Evolutionary conservation across 163 green algal species (phyloP), one percentile per base, ranked within the genome.

Genomic region (Volvox carteri): DNA sequence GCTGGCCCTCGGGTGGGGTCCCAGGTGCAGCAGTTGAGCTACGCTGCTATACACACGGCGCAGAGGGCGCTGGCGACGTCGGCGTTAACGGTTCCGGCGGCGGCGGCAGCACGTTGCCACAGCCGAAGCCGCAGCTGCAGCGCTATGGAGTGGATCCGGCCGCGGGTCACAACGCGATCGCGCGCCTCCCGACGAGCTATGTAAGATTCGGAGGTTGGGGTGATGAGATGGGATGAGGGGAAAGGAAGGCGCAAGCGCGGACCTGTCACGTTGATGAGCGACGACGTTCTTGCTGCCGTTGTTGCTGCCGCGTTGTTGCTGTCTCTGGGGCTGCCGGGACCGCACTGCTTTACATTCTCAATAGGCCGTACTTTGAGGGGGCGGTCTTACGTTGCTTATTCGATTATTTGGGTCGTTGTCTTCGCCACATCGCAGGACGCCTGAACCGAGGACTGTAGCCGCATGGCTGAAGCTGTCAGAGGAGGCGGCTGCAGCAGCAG

Each of bases 371-470:
- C n/a, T n/a, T n/a, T n/a, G n/a, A n/a, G n/a, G n/a, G n/a, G n/a
- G n/a, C n/a, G n/a, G n/a, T n/a, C n/a, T n/a, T n/a, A n/a, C n/a
- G n/a, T n/a, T n/a, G n/a, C n/a, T n/a, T n/a, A n/a, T n/a, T n/a
- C n/a, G n/a, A n/a, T n/a, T n/a, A n/a, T n/a, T n/a, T n/a, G n/a
- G n/a, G n/a, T n/a, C n/a, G n/a, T n/a, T n/a, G n/a, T n/a, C n/a
- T n/a, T n/a, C n/a, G n/a, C n/a, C n/a, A n/a, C 54, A 12, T 65
- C 18, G 16, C 68, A 88, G 83, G 37, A 88, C 83, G 11, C 83
- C 83, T 18, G 83, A 88, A 48, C 83, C 83, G 33, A 58, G 41
- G 35, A 81, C 83, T 6, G 44, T 33, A 1, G 46, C 81, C 30
- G 46, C 65, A 35, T 80, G 81, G 62, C 62, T 50, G 18, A 65